These are phyloP conservation scores for Canavalia gladiata DNA, from an alignment of 306 rosid genomes.

Conservation along the genomic window DNA sequence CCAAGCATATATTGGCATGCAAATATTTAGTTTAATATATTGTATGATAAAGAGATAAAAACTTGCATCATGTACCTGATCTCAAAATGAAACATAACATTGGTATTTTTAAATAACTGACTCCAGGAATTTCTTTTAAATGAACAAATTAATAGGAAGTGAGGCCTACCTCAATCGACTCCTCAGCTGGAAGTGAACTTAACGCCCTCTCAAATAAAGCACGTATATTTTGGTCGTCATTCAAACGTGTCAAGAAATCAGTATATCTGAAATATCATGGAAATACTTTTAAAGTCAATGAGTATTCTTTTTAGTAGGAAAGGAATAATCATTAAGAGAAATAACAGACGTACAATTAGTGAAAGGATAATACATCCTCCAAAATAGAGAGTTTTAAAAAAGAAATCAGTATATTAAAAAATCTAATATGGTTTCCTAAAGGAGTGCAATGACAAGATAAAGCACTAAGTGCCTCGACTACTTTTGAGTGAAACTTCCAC, in stretches of 20 bases:
- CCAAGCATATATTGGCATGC: conserved; percentile 17
- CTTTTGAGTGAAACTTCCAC: no score
- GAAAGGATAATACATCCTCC: conserved; percentile 23
- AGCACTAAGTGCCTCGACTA: background rate
- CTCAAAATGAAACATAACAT: conserved; percentile 13
- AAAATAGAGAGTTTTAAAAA: background rate
- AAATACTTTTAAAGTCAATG: conserved; percentile 33
- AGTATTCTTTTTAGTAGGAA: background rate
- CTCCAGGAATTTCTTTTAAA: conserved; percentile 1
- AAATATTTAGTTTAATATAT: background rate
- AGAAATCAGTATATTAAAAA: background rate
- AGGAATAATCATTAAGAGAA: conserved; percentile 5
- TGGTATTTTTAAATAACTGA: background rate
- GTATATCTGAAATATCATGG: conserved; percentile 75
- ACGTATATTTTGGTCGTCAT: conserved; percentile 95
- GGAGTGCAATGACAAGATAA: background rate
- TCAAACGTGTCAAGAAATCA: conserved; percentile 91
- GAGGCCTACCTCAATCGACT: conserved; percentile 80
- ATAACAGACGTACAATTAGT: conserved; percentile 21
- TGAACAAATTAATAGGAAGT: conserved; percentile 29
- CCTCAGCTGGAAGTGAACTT: conserved; percentile 82
- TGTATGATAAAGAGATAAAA: conserved; percentile 23
- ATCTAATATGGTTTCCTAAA: background rate
- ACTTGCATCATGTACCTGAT: background rate
- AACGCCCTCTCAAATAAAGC: conserved; percentile 95